Conservation (phyloP, 2,329 filamentous ascomycete species). For the Diaporthe amygdali region DNA sequence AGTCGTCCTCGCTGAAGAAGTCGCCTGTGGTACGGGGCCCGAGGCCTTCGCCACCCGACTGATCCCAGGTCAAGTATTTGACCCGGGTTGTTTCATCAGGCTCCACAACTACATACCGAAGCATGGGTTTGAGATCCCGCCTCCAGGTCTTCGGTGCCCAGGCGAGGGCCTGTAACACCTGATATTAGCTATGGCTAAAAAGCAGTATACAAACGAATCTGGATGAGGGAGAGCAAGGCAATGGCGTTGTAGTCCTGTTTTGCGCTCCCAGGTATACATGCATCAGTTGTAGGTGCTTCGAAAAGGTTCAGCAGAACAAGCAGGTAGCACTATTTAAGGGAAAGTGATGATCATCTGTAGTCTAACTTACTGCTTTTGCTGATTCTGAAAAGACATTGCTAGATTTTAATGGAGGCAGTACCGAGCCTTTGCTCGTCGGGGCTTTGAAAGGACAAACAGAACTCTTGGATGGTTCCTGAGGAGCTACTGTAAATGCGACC, state of each 20-base stretch:
- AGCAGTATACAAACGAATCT: neutral
- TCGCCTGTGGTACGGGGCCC: no score
- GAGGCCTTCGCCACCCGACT: neutral
- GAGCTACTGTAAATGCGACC: neutral
- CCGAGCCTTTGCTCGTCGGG: no score
- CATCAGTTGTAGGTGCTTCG: neutral
- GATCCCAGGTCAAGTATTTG: slow-evolving; percentile 18
- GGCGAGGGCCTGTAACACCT: neutral
- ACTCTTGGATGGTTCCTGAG: neutral
- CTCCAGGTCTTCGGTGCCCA: neutral
- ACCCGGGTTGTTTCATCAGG: neutral
- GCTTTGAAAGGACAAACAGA: neutral
- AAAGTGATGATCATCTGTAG: neutral
- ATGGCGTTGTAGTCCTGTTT: neutral
- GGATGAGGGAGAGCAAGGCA: neutral
- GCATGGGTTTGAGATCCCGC: neutral
- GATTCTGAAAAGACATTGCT: no score
- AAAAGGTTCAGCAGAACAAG: no score
- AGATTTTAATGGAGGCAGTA: neutral
- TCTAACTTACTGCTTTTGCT: neutral
- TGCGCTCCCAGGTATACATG: neutral
- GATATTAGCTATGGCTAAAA: neutral
- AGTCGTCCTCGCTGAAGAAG: neutral
- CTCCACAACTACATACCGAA: neutral
- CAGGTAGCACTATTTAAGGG: neutral